Evolutionary conservation across 2,329 filamentous ascomycete species (phyloP).

Genomic region (Ascosphaera aggregata): DNA sequence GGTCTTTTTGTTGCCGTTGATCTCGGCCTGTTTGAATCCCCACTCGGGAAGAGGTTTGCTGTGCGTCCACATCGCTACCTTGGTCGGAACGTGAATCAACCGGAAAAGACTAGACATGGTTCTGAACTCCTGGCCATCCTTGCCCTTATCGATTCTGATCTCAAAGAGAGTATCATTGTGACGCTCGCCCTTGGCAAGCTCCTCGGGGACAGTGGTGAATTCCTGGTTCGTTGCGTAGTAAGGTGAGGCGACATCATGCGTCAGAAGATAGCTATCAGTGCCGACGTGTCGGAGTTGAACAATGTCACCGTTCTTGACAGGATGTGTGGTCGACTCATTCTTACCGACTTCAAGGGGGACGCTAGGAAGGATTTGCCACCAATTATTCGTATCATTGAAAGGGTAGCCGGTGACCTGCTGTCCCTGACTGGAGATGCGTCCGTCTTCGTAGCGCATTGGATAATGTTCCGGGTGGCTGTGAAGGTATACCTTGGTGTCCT

Average conservation of each 20-base stretch:
- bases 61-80: slow-evolving; percentile 83
- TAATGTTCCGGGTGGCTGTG: slow-evolving; percentile 87
- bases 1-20: slow-evolving; percentile 83
- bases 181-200: slow-evolving; percentile 49
- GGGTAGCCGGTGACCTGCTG: slow-evolving; percentile 99
- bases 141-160: slow-evolving; percentile 69
- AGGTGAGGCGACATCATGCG: slow-evolving; percentile 91
- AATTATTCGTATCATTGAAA: slow-evolving; percentile 98
- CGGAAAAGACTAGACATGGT: slow-evolving; percentile 89
- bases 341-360: slow-evolving; percentile 95
- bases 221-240: slow-evolving; percentile 97
- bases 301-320: slow-evolving; percentile 54
- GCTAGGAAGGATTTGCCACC: no score
- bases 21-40: slow-evolving; percentile 99
- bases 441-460: slow-evolving; percentile 94
- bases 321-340: slow-evolving; percentile 41
- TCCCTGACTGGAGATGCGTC: slow-evolving; percentile 66
- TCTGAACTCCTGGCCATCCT: slow-evolving; percentile 61
- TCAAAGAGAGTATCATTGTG: slow-evolving; percentile 86
- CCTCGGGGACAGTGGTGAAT: slow-evolving; percentile 60
- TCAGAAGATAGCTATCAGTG: slow-evolving; percentile 68
- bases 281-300: slow-evolving; percentile 70
- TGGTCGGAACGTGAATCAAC: slow-evolving; percentile 56
- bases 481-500: slow-evolving; percentile 71
- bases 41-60: slow-evolving; percentile 86